Conservation (phyloP, 768 basidiomycete genomes). For the Leccinum incarnatum region DNA sequence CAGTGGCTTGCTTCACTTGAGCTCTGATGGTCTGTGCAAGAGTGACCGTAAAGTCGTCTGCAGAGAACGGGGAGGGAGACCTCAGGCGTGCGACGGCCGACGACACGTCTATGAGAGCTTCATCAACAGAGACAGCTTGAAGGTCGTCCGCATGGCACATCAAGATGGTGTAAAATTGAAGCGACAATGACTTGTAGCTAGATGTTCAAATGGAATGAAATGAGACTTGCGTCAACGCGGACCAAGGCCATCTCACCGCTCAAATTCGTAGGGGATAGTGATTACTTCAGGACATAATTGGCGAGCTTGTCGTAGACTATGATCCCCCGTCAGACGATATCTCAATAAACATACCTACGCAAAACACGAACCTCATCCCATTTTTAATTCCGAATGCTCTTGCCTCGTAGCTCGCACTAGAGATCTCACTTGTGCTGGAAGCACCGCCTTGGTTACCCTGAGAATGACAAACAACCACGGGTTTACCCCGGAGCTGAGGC, state of each 20-base stretch:
- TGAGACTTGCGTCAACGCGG: not conserved
- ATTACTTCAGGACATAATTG: slow-evolving; percentile 68
- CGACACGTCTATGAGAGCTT: slow-evolving; percentile 90
- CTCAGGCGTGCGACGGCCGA: slow-evolving; percentile 44
- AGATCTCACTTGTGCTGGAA: slow-evolving; percentile 90
- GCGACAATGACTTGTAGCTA: slow-evolving; percentile 81
- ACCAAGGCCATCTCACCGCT: slow-evolving; percentile 45
- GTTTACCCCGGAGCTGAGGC: slow-evolving; percentile 81
- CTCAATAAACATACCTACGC: not conserved
- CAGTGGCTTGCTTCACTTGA: slow-evolving; percentile 73
- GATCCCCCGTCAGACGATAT: slow-evolving; percentile 1
- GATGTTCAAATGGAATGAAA: not conserved
- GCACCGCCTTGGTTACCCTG: slow-evolving; percentile 69
- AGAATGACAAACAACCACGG: slow-evolving; percentile 94
- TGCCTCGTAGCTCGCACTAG: slow-evolving; percentile 93
- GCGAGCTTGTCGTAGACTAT: slow-evolving; percentile 75
- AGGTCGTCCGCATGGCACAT: slow-evolving; percentile 89
- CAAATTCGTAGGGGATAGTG: slow-evolving; percentile 94
- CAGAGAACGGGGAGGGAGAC: slow-evolving; percentile 22
- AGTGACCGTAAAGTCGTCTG: slow-evolving; percentile 63
- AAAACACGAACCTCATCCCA: slow-evolving; percentile 79
- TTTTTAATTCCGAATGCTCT: slow-evolving; percentile 84
- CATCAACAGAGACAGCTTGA: slow-evolving; percentile 95
- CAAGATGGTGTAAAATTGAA: slow-evolving; percentile 90
- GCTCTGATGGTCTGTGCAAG: slow-evolving; percentile 80